phyloP scores from a whole-genome alignment of 2,329 filamentous ascomycete genomes.

The Gaeumannomyces sp. region DNA sequence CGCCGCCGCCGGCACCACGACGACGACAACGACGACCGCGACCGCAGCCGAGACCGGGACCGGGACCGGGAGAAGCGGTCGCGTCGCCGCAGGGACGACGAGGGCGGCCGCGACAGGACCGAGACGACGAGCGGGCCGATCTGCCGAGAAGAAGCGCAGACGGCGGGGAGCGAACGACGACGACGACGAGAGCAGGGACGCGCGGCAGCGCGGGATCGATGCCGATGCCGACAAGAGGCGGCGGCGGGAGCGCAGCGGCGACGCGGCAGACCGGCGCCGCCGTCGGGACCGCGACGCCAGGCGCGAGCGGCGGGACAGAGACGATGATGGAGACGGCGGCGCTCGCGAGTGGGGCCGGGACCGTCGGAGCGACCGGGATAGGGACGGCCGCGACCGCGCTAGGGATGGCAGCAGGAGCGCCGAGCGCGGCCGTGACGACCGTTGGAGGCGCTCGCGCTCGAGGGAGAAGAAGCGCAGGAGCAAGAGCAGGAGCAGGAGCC shows the following conservation, averaged over 20 bases:
- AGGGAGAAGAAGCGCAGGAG: not conserved
- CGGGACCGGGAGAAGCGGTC: no score
- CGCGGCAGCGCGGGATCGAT: slow-evolving; percentile 11
- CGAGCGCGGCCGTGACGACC: slow-evolving; percentile 20
- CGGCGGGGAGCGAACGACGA: slow-evolving; percentile 19
- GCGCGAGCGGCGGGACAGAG: slow-evolving; percentile 29
- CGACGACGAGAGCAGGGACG: slow-evolving; percentile 17
- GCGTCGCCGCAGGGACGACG: not conserved
- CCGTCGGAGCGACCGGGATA: slow-evolving; percentile 19
- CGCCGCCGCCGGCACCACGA: slow-evolving; percentile 35
- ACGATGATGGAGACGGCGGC: slow-evolving; percentile 17
- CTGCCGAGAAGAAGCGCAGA: slow-evolving; percentile 13
- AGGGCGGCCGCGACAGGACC: slow-evolving; percentile 32
- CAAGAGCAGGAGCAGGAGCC: not conserved
- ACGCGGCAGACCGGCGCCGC: no score
- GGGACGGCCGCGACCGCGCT: slow-evolving; percentile 12
- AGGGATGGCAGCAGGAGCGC: slow-evolving; percentile 18
- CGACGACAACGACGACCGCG: slow-evolving; percentile 23
- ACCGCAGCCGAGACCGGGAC: no score
- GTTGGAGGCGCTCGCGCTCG: slow-evolving; percentile 5
- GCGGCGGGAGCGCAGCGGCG: not conserved
- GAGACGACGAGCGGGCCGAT: slow-evolving; percentile 23
- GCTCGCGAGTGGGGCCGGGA: slow-evolving; percentile 14
- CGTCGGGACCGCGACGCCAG: slow-evolving; percentile 12
- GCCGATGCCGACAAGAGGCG: not conserved